A percentile compares a stretch with the other conserved stretches of the same genome.
Conservation (phyloP, 1,284 basidiomycete genomes). For the Coniferiporia sulphurascens region DNA sequence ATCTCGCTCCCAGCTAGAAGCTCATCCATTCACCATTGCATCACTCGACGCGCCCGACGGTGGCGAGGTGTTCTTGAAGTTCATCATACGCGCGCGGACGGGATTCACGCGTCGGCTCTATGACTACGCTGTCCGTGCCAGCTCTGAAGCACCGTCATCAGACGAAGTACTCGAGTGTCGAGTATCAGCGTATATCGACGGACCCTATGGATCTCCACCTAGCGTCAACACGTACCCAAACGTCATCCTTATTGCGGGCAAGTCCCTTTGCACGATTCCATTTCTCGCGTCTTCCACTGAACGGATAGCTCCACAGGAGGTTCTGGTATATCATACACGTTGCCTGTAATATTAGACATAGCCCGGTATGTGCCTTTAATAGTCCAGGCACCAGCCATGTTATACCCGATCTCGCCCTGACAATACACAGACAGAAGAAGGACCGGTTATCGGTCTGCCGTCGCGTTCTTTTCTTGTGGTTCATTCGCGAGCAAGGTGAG, state of each 20-base stretch:
- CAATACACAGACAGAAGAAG: constrained; percentile 4
- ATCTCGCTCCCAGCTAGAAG: constrained; percentile 28
- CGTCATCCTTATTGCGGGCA: constrained; percentile 33
- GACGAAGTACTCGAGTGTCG: background rate
- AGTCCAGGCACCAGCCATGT: background rate
- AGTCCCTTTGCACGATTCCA: constrained; percentile 10
- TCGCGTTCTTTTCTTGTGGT: constrained; percentile 33
- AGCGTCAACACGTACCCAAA: constrained; percentile 29
- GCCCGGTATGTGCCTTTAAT: constrained; percentile 25
- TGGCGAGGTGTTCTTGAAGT: constrained; percentile 21
- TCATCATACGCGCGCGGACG: constrained; percentile 35
- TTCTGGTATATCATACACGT: constrained; percentile 34
- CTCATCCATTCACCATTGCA: constrained; percentile 42
- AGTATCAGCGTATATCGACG: constrained; percentile 34
- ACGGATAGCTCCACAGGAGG: constrained; percentile 25
- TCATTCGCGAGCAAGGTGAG: constrained; percentile 28
- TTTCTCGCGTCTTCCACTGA: background rate
- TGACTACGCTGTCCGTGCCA: background rate
- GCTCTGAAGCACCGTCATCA: constrained; percentile 24
- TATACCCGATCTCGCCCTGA: constrained; percentile 17
- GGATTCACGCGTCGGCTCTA: constrained; percentile 34
- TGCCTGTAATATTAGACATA: constrained; percentile 31
- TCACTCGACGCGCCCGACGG: constrained; percentile 26
- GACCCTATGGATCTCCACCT: constrained; percentile 36
- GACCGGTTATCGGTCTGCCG: constrained; percentile 20